phyloP scores from a whole-genome alignment of 2,329 filamentous ascomycete genomes.

The Capronia epimyces region DNA sequence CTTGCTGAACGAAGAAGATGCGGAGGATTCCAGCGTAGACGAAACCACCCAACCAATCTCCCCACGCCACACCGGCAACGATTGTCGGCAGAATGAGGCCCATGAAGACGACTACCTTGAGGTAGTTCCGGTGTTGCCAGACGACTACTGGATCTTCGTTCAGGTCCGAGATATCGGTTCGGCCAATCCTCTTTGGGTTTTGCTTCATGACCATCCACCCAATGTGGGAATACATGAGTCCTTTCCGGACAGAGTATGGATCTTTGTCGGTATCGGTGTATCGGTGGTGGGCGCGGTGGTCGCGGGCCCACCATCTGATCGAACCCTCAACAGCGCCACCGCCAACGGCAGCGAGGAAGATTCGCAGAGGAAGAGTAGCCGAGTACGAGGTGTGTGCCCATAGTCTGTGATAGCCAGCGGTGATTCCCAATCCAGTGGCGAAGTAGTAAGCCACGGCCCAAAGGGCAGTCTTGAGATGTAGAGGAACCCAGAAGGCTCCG shows the following conservation, averaged over 20 bases:
- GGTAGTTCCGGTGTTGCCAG: slow-evolving; percentile 82
- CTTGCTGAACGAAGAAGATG: slow-evolving; percentile 86
- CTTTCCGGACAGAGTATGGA: slow-evolving; percentile 85
- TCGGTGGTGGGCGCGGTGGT: slow-evolving; percentile 81
- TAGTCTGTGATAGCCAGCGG: slow-evolving; percentile 72
- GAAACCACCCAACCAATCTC: slow-evolving; percentile 75
- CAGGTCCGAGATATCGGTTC: slow-evolving; percentile 80
- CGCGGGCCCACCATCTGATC: slow-evolving; percentile 82
- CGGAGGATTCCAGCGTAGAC: slow-evolving; percentile 80
- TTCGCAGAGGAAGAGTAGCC: slow-evolving; percentile 66
- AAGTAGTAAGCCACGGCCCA: slow-evolving; percentile 78
- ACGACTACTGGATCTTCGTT: slow-evolving; percentile 81
- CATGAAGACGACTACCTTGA: slow-evolving; percentile 73
- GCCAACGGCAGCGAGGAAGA: slow-evolving; percentile 75
- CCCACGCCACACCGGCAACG: slow-evolving; percentile 72
- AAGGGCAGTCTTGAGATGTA: slow-evolving; percentile 64
- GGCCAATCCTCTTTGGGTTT: slow-evolving; percentile 81
- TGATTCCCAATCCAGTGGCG: slow-evolving; percentile 74
- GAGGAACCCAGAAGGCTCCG: slow-evolving; percentile 70
- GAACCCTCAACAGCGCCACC: slow-evolving; percentile 81
- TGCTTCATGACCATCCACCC: slow-evolving; percentile 94
- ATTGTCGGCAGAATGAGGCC: slow-evolving; percentile 69
- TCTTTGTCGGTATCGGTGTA: slow-evolving; percentile 93
- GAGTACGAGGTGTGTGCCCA: slow-evolving; percentile 86
- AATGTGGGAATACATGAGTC: slow-evolving; percentile 74